Percentiles rank a stretch among this genome's conserved stretches.
phyloP scores from a whole-genome alignment of 768 basidiomycete species.

The Mycena vulgaris region DNA sequence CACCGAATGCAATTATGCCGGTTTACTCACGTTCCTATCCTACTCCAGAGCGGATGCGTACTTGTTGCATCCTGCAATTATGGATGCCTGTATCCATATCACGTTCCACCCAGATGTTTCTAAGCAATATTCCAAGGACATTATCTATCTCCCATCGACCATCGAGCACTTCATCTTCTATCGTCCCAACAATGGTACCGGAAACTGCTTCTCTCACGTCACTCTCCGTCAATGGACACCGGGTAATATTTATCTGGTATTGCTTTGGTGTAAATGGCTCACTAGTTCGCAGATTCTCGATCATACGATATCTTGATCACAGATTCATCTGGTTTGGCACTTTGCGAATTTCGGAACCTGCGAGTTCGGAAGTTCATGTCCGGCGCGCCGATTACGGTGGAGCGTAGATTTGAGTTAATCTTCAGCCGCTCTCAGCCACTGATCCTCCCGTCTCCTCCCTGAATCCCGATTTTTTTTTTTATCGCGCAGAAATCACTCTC shows the following conservation, averaged over 20 bases:
- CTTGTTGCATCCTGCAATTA: conserved; percentile 6
- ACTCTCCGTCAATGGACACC: conserved; percentile 14
- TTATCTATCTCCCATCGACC: conserved; percentile 18
- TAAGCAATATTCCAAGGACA: conserved; percentile 6
- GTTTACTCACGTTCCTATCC: not conserved
- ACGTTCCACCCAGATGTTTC: conserved; percentile 14
- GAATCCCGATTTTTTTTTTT: conserved; percentile 18
- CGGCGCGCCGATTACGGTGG: not conserved
- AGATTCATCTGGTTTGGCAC: not conserved
- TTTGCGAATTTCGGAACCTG: conserved; percentile 15
- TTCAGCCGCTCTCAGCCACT: conserved; percentile 15
- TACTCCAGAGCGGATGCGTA: conserved; percentile 2
- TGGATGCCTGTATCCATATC: conserved; percentile 25
- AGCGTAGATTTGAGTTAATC: not conserved
- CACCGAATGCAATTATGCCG: not conserved
- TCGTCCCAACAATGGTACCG: not conserved
- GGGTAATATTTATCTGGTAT: conserved; percentile 14
- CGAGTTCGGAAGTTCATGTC: not conserved
- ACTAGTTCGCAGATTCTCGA: not conserved
- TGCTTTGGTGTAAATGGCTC: not conserved
- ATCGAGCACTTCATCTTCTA: conserved; percentile 17
- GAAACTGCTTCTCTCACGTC: conserved; percentile 28
- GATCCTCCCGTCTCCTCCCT: not conserved
- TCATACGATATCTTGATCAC: conserved; percentile 22
- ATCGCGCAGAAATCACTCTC: conserved; percentile 9